These are phyloP conservation scores for Verticillium alfalfae DNA, from an alignment of 2,329 filamentous ascomycete species.

Conservation along the genomic window DNA sequence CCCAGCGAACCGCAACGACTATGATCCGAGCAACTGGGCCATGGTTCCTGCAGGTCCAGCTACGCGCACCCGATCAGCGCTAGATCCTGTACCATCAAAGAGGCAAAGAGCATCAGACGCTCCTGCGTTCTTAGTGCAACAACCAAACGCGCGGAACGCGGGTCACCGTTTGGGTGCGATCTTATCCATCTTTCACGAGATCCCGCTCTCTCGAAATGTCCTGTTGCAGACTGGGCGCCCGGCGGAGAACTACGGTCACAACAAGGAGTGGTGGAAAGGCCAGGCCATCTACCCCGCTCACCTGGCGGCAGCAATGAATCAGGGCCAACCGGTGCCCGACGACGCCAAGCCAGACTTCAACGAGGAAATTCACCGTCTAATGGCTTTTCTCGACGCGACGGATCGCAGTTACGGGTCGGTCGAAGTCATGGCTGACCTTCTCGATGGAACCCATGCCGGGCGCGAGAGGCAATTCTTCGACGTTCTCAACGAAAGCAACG, in stretches of 20 bases:
- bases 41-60: constrained; percentile 41
- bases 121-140: constrained; percentile 46
- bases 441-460: constrained; percentile 24
- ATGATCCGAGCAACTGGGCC: constrained; percentile 52
- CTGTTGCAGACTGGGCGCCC: constrained; percentile 38
- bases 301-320: constrained; percentile 24
- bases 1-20: constrained; percentile 50
- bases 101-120: constrained; percentile 34
- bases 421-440: constrained; percentile 36
- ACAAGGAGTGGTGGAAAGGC: constrained; percentile 58
- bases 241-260: constrained; percentile 45
- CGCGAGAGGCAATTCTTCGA: constrained; percentile 40
- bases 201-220: constrained; percentile 52
- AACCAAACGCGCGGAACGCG: constrained; percentile 23
- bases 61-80: constrained; percentile 15
- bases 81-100: constrained; percentile 27
- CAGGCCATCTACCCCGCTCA: constrained; percentile 39
- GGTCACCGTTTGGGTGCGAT: constrained; percentile 44
- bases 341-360: constrained; percentile 31
- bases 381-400: constrained; percentile 58
- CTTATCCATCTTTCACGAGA: constrained; percentile 54
- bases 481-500: constrained; percentile 20
- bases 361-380: constrained; percentile 54
- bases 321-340: constrained; percentile 23
- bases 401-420: constrained; percentile 55